These are phyloP conservation scores for Fusarium albidum DNA, from an alignment of 2,329 filamentous ascomycete species.

Conservation along the genomic window DNA sequence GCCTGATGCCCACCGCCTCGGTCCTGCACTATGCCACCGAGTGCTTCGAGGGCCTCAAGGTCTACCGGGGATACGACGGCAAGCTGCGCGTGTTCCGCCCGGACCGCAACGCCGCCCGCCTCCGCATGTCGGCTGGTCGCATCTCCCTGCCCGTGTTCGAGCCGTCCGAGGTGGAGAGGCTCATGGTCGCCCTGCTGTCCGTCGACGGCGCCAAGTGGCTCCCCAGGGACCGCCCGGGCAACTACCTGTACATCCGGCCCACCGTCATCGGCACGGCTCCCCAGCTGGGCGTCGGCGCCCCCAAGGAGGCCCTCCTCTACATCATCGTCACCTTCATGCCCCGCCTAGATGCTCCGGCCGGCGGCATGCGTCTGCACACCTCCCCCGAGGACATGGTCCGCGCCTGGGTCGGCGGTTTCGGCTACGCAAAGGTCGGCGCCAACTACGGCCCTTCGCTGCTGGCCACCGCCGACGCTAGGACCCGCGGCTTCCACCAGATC, in stretches of 20 bases:
- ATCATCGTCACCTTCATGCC: slow-evolving; percentile 76
- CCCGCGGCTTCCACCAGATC: slow-evolving; percentile 83
- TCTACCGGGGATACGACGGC: slow-evolving; percentile 80
- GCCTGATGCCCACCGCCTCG: slow-evolving; percentile 81
- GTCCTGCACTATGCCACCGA: slow-evolving; percentile 90
- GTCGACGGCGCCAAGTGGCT: slow-evolving; percentile 83
- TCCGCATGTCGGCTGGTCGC: slow-evolving; percentile 66
- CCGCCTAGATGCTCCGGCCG: slow-evolving; percentile 57
- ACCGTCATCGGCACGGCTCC: slow-evolving; percentile 85
- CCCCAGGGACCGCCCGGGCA: slow-evolving; percentile 71
- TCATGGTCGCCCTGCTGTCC: slow-evolving; percentile 75
- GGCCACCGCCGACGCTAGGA: slow-evolving; percentile 78
- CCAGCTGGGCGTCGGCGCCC: slow-evolving; percentile 81
- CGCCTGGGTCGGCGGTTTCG: slow-evolving; percentile 93
- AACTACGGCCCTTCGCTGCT: slow-evolving; percentile 90
- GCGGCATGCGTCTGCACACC: slow-evolving; percentile 78
- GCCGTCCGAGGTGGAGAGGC: slow-evolving; percentile 74
- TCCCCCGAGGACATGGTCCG: slow-evolving; percentile 83
- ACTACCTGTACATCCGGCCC: slow-evolving; percentile 85
- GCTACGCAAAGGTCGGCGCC: slow-evolving; percentile 89
- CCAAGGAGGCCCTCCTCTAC: slow-evolving; percentile 87
- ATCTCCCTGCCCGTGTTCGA: slow-evolving; percentile 80
- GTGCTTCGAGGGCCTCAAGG: slow-evolving; percentile 88
- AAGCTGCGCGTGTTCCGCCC: slow-evolving; percentile 82
- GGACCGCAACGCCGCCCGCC: slow-evolving; percentile 73